A percentile compares a stretch with the other conserved stretches of the same genome.
phyloP scores from a whole-genome alignment of 1,139 yeast genomes.

The Petasospora rhodanensis region DNA sequence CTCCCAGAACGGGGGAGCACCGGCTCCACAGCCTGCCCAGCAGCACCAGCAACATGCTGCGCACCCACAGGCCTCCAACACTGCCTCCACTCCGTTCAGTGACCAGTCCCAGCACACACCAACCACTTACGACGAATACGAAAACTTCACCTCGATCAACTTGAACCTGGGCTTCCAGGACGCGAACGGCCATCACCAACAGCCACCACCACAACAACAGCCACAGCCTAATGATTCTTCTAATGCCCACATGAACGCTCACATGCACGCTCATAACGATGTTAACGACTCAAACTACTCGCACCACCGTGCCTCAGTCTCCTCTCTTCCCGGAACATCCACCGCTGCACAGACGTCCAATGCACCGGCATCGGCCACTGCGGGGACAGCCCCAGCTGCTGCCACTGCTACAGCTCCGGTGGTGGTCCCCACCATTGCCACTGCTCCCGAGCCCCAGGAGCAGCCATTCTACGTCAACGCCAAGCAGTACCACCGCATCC shows the following conservation, averaged over 20 bases:
- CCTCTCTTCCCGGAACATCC: too few relatives aligned
- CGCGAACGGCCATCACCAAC: constrained; percentile 1
- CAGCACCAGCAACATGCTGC: constrained; percentile 4
- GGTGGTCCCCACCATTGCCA: too few relatives aligned
- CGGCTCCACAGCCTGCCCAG: constrained; percentile 1
- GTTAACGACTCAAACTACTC: constrained; percentile 4
- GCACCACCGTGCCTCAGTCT: too few relatives aligned
- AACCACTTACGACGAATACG: constrained; percentile 19
- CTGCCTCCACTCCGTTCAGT: constrained; percentile 1
- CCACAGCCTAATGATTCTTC: too few relatives aligned
- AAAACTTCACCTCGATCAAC: constrained; percentile 20
- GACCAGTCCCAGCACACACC: constrained; percentile 10
- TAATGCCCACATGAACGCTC: constrained; percentile 3
- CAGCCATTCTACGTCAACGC: constrained; percentile 98
- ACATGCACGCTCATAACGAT: constrained; percentile 3
- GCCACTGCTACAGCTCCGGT: too few relatives aligned
- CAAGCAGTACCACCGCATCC: constrained; percentile 91
- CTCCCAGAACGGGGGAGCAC: constrained; percentile 17
- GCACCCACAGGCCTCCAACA: too few relatives aligned
- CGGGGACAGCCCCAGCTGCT: too few relatives aligned
- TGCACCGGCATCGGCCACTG: too few relatives aligned
- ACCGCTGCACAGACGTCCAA: too few relatives aligned
- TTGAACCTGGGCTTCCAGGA: constrained; percentile 18
- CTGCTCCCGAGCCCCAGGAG: constrained; percentile 37
- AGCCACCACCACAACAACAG: constrained; percentile 3